A percentile compares a stretch with the other conserved stretches of the same genome.
These are phyloP conservation scores for Carex arenaria DNA, from an alignment of 202 grass and related monocot genomes.

Conservation along the genomic window DNA sequence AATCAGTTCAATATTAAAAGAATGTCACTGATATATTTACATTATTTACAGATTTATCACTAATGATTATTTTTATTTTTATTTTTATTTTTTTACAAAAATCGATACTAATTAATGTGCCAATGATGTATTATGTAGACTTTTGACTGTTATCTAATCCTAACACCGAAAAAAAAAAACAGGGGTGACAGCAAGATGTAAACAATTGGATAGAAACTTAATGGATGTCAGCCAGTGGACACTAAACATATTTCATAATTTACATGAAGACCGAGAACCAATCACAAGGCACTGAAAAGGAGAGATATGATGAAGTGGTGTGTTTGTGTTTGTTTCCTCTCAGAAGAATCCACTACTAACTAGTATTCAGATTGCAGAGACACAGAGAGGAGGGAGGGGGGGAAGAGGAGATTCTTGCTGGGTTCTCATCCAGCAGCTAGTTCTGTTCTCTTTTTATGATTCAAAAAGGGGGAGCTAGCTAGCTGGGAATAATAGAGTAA, in stretches of 20 bases:
- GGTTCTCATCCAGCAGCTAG: slow-evolving; percentile 17
- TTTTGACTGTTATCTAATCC: not conserved
- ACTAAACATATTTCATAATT: slow-evolving; percentile 1
- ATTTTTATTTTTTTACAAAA: too few relatives aligned
- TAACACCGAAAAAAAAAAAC: not conserved
- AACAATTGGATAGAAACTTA: not conserved
- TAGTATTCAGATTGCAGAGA: not conserved
- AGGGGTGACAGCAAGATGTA: not conserved
- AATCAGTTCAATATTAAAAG: too few relatives aligned
- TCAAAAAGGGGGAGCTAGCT: slow-evolving; percentile 6
- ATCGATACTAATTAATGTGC: too few relatives aligned
- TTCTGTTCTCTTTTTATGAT: slow-evolving; percentile 14
- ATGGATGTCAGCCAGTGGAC: not conserved
- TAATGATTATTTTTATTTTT: too few relatives aligned
- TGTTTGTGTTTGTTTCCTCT: slow-evolving; percentile 22
- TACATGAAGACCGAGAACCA: not conserved
- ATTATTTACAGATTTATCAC: too few relatives aligned
- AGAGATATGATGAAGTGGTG: not conserved
- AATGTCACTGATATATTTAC: too few relatives aligned
- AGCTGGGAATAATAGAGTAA: slow-evolving; percentile 12
- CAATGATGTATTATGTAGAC: too few relatives aligned
- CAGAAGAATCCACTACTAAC: slow-evolving; percentile 20
- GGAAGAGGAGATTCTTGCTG: not conserved
- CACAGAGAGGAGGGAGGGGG: not conserved
- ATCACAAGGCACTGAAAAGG: slow-evolving; percentile 6